Percentiles rank a stretch among this genome's conserved stretches.
These are phyloP conservation scores for Trypanosomatidae sp. DNA, from an alignment of 208 protist genomes.

Conservation along the genomic window DNA sequence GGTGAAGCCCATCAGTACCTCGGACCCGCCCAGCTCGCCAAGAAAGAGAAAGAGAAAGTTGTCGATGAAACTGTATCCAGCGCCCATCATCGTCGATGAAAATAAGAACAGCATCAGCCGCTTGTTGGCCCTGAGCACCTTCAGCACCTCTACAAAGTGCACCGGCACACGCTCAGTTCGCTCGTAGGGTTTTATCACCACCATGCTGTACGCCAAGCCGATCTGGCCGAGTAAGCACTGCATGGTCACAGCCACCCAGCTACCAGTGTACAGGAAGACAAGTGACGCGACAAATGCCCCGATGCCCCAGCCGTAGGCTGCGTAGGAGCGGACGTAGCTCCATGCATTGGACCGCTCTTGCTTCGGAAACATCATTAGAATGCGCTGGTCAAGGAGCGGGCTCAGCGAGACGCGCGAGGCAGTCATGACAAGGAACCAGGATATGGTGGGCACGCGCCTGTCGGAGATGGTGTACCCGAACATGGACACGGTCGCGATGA, in stretches of 20 bases:
- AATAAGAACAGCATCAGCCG: conserved; percentile 49
- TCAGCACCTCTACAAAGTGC: conserved; percentile 36
- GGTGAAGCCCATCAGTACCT: conserved; percentile 53
- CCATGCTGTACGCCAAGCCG: conserved; percentile 44
- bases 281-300: conserved; percentile 27
- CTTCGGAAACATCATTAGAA: conserved; percentile 42
- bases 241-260: conserved; percentile 35
- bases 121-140: conserved; percentile 24
- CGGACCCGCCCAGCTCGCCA: conserved; percentile 36
- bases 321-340: conserved; percentile 48
- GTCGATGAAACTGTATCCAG: conserved; percentile 56
- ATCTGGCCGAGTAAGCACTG: conserved; percentile 40
- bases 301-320: conserved; percentile 59
- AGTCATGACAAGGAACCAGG: conserved; percentile 31
- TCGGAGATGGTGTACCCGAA: conserved; percentile 16
- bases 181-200: conserved; percentile 35
- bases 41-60: conserved; percentile 70
- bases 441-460: neutral
- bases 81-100: conserved; percentile 48
- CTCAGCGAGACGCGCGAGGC: conserved; percentile 28
- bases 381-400: conserved; percentile 54
- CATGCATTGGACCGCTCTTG: conserved; percentile 29
- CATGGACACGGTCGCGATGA: conserved; percentile 10
- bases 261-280: conserved; percentile 12
- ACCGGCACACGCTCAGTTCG: conserved; percentile 27